Percentiles rank a stretch among this genome's conserved stretches.
phyloP scores from a whole-genome alignment of 2,329 filamentous ascomycete species.

The Calonectria pteridis region DNA sequence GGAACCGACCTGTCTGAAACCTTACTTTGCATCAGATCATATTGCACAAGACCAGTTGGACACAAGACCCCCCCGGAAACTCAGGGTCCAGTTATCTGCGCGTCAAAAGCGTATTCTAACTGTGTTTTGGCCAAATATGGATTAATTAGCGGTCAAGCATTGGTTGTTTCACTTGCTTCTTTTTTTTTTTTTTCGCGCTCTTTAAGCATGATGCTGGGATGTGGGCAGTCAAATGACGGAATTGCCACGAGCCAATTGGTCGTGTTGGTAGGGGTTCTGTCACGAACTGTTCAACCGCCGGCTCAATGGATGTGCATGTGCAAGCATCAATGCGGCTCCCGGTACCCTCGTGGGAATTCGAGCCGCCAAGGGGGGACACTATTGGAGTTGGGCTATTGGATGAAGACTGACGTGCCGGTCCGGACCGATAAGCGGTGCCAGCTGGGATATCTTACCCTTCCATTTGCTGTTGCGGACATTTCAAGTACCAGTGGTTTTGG shows the following conservation, averaged over 20 bases:
- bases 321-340: not conserved
- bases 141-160: not conserved
- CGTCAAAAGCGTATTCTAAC: not conserved
- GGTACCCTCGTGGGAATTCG: not conserved
- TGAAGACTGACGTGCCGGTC: not conserved
- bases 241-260: not conserved
- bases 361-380: not conserved
- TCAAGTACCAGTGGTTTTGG: not conserved
- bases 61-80: constrained; percentile 14
- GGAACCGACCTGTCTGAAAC: not conserved
- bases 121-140: not conserved
- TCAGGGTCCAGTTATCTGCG: not conserved
- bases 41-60: constrained; percentile 19
- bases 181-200: not conserved
- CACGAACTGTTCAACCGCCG: not conserved
- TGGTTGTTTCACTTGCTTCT: not conserved
- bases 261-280: not conserved
- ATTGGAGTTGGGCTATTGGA: not conserved
- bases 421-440: not conserved
- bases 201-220: not conserved
- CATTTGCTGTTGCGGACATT: not conserved
- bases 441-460: not conserved
- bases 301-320: not conserved
- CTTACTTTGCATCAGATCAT: constrained; percentile 7
- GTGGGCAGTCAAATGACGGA: not conserved